Base-by-base conservation (phyloP, 1,284 basidiomycete species). In the Porphyrellus sp. region DNA sequence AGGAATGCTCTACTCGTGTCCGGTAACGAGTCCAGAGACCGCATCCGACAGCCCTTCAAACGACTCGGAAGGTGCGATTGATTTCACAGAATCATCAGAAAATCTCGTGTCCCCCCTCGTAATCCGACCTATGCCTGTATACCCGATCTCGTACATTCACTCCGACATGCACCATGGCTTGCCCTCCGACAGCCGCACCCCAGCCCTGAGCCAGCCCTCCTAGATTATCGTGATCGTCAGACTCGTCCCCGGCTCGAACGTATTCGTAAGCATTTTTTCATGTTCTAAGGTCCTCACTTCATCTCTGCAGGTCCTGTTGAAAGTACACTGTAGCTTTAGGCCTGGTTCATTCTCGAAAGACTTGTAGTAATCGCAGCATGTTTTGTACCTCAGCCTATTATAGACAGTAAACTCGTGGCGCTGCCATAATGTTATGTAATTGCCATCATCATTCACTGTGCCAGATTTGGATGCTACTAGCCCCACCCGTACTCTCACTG, bases 41-140 rank as follows among this genome's bases (percentile, higher is more conserved):
- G 1, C 38, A 9, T 40, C 46, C 5, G 49, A 44, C 30, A 53
- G 34, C 47, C 28, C 28, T 43, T 50, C 49, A 16, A 45, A 51
- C 28, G 46, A n/a, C n/a, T n/a, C n/a, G 40, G 16, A 25, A n/a
- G n/a, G 25, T 20, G 21, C 42, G 8, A 37, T 46, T 4, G 45
- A 44, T 31, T 41, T 58, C 31, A 18, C 49, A 33, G 56, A 51
- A 45, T 37, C 60, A n/a, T 46, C 50, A 13, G 52, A 59, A 39
- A 24, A 50, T 31, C 39, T 46, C 38, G 46, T 49, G 40, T 49
- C 59, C 18, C 65, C 67, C 31, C 46, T 52, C 34, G 34, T 68
- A 27, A 49, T 70, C 52, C 66, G 49, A 47, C 65, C 65, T 7
- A 71, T 54, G 24, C 65, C 65, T 11, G 18, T 65, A 30, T 68